A percentile compares a stretch with the other conserved stretches of the same genome.
phyloP scores from a whole-genome alignment of 1,284 basidiomycete genomes.

The Fomes fomentarius region DNA sequence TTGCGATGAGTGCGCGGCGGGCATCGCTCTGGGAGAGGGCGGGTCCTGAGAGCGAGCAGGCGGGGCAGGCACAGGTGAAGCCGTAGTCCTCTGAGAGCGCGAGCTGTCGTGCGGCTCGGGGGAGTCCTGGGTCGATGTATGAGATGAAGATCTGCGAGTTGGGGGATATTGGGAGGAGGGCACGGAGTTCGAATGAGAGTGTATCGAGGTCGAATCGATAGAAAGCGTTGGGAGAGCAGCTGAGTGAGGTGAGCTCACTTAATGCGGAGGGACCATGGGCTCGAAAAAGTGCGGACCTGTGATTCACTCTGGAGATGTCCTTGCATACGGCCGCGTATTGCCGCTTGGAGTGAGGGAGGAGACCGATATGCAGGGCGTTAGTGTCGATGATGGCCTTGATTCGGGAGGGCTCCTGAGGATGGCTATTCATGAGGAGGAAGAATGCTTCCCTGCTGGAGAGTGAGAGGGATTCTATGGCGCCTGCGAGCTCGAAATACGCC shows the following conservation, averaged over 20 bases:
- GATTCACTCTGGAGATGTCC: conserved; percentile 25
- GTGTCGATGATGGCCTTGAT: conserved; percentile 24
- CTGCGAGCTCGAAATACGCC: conserved; percentile 13
- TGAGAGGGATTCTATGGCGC: neutral
- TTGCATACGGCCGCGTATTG: conserved; percentile 21
- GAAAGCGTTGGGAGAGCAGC: conserved; percentile 26
- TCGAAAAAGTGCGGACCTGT: conserved; percentile 18
- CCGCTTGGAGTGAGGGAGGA: conserved; percentile 6
- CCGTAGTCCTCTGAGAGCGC: conserved; percentile 17
- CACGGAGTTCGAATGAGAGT: conserved; percentile 23
- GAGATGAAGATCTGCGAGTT: conserved; percentile 22
- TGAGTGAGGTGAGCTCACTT: no score
- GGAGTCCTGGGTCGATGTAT: conserved; percentile 19
- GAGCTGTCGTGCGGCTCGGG: conserved; percentile 12
- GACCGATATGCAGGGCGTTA: conserved; percentile 20
- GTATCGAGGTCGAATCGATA: conserved; percentile 16
- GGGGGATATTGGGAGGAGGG: conserved; percentile 16
- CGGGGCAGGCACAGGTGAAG: conserved; percentile 23
- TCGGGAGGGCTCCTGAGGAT: conserved; percentile 1
- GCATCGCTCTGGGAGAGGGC: conserved; percentile 15
- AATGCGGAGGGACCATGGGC: neutral
- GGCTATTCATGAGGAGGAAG: conserved; percentile 14
- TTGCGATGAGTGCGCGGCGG: conserved; percentile 16
- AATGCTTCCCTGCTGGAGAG: neutral
- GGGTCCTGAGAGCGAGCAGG: conserved; percentile 16